A percentile compares a stretch with the other conserved stretches of the same genome.
phyloP scores from a whole-genome alignment of 257 asterid genomes.

The Jaltomata sinuosa region DNA sequence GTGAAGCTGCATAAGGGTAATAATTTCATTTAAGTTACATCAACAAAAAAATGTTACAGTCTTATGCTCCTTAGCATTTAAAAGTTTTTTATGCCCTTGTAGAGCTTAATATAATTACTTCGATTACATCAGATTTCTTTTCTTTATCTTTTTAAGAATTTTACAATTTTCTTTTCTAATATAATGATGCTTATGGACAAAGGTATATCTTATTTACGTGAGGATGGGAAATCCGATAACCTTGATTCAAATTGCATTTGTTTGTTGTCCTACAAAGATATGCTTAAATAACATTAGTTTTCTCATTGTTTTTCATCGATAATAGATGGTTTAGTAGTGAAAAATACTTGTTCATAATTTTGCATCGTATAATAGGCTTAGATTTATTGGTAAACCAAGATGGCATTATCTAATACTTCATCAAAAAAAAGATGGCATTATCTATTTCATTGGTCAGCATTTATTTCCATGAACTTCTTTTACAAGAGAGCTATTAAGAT shows the following conservation, averaged over 20 bases:
- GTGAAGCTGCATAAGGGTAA: slow-evolving; percentile 42
- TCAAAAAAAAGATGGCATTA: background rate
- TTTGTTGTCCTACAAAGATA: background rate
- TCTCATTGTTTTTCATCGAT: background rate
- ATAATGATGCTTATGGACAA: no score
- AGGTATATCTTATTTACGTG: no score
- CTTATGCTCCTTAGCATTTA: no score
- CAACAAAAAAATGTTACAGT: no score
- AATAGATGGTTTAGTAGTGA: background rate
- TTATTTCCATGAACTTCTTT: background rate
- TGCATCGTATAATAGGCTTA: background rate
- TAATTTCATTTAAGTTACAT: background rate
- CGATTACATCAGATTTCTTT: no score
- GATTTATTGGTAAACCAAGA: background rate
- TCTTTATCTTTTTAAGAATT: no score
- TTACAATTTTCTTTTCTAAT: no score
- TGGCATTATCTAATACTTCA: background rate
- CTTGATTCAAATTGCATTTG: background rate
- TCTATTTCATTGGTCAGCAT: background rate
- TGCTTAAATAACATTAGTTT: background rate
- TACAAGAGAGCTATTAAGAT: background rate
- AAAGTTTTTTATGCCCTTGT: no score
- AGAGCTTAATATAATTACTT: no score
- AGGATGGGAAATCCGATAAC: background rate
- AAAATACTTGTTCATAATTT: background rate